Evolutionary conservation across 768 basidiomycete species (phyloP).

Genomic region (Collybia sordida): DNA sequence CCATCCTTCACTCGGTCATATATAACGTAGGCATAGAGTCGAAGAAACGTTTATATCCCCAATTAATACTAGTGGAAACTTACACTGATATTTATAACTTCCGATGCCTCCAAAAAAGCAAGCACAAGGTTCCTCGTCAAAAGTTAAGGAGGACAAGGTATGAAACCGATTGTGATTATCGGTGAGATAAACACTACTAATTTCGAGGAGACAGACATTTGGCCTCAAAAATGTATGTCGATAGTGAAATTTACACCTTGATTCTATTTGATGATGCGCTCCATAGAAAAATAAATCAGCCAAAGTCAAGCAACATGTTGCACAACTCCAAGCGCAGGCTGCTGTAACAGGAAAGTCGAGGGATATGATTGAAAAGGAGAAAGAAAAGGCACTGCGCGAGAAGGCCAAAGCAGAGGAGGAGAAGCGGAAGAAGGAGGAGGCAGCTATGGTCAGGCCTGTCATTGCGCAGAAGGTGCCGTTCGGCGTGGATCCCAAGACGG

Average conservation of each 20-base stretch:
- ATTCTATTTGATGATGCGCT: constrained; percentile 10
- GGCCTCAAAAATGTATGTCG: constrained; percentile 21
- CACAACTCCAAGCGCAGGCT: constrained; percentile 76
- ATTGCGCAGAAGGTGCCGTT: constrained; percentile 88
- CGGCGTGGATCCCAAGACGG: constrained; percentile 94
- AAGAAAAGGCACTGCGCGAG: constrained; percentile 73
- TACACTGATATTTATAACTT: not conserved
- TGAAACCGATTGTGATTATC: not conserved
- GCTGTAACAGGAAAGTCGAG: constrained; percentile 76
- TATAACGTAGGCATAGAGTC: no score
- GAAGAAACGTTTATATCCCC: no score
- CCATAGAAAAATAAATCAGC: constrained; percentile 90
- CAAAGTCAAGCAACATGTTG: constrained; percentile 87
- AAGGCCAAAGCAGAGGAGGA: constrained; percentile 80
- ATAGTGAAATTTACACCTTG: not conserved
- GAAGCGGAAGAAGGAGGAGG: constrained; percentile 83
- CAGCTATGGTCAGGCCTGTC: constrained; percentile 77
- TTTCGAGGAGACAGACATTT: constrained; percentile 15
- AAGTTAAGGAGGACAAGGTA: constrained; percentile 25
- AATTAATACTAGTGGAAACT: no score
- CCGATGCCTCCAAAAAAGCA: constrained; percentile 24
- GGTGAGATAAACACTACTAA: constrained; percentile 7
- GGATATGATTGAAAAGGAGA: constrained; percentile 79
- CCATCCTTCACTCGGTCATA: not conserved
- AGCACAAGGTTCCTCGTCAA: constrained; percentile 19